Evolutionary conservation across 2,329 filamentous ascomycete species (phyloP), one percentile per base, ranked within the genome.

Genomic region (Colletotrichum phormii): DNA sequence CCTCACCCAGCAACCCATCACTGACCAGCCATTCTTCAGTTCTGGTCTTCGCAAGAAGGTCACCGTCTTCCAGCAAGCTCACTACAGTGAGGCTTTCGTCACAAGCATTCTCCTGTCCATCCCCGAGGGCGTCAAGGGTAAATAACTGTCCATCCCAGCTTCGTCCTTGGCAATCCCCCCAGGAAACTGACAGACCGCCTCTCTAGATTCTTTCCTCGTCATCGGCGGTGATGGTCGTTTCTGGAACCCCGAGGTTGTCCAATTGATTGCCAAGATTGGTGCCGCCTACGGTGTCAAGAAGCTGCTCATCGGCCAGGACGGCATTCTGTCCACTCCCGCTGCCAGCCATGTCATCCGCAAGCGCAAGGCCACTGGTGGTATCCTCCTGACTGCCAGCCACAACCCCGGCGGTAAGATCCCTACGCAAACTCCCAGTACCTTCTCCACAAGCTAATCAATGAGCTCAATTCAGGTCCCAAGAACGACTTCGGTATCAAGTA

Each of bases 401-500:
- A 99, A 99, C 87, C 95, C 97, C 74, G 97, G 97, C 84, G 97
- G 96, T 96, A 87, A 83, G 92, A 78, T 26, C 54, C 12, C 24
- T 57, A 37, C 11, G 12, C 67, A 64, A 54, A 54, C n/a, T 35
- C 18, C 18, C 26, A 2, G 18, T 9, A n/a, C 24, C 26, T 42
- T 22, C 8, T 6, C 69, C 46, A 64, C 22, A 12, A 51, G 64
- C 67, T 71, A 67, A 77, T 46, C 9, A 54, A 54, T 57, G 29
- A 67, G 35, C 31, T 18, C 13, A 3, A 55, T n/a, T 11, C 78
- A 97, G 95, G 95, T 64, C 97, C 97, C 75, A 93, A 91, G 78
- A 93, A 97, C 82, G 97, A 99, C 85, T 99, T 99, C 79, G 97
- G 97, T 78, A 99, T 99, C 92, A 99, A 99, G 88, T 99, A 99